A percentile compares a stretch with the other conserved stretches of the same genome.
These are phyloP conservation scores for Podospora didyma DNA, from an alignment of 495 filamentous ascomycete genomes.

Conservation along the genomic window DNA sequence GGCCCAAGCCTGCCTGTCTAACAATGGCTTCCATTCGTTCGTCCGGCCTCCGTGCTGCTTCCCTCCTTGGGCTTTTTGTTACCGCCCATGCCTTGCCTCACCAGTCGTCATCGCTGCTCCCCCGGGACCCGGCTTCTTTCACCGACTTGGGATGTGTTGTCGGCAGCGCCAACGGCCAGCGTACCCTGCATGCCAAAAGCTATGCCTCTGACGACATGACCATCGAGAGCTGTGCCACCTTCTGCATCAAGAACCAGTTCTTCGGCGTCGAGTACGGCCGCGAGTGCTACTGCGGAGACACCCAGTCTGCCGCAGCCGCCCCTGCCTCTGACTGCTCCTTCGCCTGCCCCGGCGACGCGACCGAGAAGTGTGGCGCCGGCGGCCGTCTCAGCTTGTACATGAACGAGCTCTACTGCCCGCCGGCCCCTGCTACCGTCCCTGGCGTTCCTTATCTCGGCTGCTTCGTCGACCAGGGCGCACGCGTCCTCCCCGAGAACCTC, in stretches of 20 bases:
- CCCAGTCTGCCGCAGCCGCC: slow-evolving; percentile 6
- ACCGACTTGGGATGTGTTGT: slow-evolving; percentile 8
- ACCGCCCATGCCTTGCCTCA: no score
- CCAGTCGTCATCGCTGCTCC: no score
- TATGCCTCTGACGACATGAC: slow-evolving; percentile 51
- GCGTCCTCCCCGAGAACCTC: slow-evolving; percentile 13
- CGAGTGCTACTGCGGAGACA: slow-evolving; percentile 32
- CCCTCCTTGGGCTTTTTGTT: no score
- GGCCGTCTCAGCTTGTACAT: slow-evolving; percentile 47
- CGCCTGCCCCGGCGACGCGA: slow-evolving; percentile 41
- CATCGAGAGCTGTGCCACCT: slow-evolving; percentile 53
- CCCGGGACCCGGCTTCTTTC: no score
- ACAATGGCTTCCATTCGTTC: no score
- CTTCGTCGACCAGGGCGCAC: slow-evolving; percentile 16
- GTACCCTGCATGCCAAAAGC: slow-evolving; percentile 47
- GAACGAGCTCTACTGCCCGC: slow-evolving; percentile 14
- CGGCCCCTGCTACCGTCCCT: background rate
- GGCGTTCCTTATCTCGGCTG: slow-evolving; percentile 13
- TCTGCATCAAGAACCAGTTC: slow-evolving; percentile 44
- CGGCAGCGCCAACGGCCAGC: slow-evolving; percentile 25
- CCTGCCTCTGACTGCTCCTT: slow-evolving; percentile 40
- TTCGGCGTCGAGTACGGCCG: slow-evolving; percentile 23
- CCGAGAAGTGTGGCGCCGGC: slow-evolving; percentile 41
- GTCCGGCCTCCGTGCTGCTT: no score
- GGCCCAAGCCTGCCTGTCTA: no score